Evolutionary conservation across 306 rosid species (phyloP).

Genomic region (Sesbania bispinosa): DNA sequence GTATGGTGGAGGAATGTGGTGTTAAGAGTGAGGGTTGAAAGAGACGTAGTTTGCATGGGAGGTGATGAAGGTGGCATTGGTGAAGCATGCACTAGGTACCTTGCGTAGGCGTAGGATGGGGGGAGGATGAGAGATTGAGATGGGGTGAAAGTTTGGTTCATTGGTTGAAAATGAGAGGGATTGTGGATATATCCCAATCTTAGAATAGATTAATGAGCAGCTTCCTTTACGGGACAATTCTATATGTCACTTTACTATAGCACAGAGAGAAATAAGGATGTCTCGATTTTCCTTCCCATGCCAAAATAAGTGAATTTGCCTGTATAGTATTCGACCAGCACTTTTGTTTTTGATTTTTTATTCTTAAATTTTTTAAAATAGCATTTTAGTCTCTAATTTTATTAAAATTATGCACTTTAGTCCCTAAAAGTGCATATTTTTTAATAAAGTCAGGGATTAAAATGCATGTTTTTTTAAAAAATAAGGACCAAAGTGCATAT

Average conservation of each 20-base stretch:
- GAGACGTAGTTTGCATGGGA: background rate
- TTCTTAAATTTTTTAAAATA: too few species aligned
- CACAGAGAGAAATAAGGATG: background rate
- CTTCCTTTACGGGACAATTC: conserved; percentile 12
- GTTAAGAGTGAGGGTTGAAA: background rate
- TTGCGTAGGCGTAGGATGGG: too few species aligned
- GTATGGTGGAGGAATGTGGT: background rate
- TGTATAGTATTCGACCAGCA: too few species aligned
- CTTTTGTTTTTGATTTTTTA: too few species aligned
- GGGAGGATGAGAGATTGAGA: background rate
- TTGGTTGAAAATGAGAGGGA: background rate
- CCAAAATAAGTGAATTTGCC: background rate
- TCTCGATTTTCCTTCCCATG: background rate
- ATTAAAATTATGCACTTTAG: too few species aligned
- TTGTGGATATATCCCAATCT: background rate
- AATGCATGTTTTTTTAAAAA: too few species aligned
- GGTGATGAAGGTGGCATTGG: too few species aligned
- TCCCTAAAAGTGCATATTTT: too few species aligned
- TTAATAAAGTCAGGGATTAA: too few species aligned
- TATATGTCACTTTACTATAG: background rate
- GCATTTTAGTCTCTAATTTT: too few species aligned
- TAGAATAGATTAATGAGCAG: background rate
- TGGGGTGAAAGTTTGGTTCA: background rate
- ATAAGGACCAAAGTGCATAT: too few species aligned
- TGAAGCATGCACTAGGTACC: background rate